phyloP scores from a whole-genome alignment of 2,329 filamentous ascomycete species.

The Penicillium decumbens region DNA sequence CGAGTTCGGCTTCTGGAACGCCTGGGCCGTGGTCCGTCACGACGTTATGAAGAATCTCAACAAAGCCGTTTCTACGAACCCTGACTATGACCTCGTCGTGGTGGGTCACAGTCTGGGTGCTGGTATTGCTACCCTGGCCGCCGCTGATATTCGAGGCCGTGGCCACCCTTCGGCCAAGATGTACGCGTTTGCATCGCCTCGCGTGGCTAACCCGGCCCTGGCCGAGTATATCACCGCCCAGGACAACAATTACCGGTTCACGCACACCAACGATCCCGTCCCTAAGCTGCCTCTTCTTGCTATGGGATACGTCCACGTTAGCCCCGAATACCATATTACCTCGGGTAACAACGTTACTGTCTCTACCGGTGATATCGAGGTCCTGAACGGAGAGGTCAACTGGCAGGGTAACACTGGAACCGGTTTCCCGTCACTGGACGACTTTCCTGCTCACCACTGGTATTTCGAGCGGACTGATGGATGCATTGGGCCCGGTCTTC shows the following conservation, averaged over 20 bases:
- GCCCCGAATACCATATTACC: constrained; percentile 63
- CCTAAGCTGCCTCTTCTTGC: constrained; percentile 61
- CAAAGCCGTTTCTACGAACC: constrained; percentile 10
- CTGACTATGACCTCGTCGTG: constrained; percentile 40
- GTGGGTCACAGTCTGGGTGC: constrained; percentile 66
- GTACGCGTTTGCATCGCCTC: constrained; percentile 65
- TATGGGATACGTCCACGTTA: constrained; percentile 61
- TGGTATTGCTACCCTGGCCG: constrained; percentile 59
- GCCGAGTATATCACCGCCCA: constrained; percentile 53
- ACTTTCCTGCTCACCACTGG: constrained; percentile 23
- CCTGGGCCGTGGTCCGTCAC: constrained; percentile 39
- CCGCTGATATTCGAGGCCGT: constrained; percentile 50
- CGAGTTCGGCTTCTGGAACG: constrained; percentile 46
- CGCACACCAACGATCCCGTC: constrained; percentile 63
- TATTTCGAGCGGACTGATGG: constrained; percentile 24
- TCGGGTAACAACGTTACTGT: constrained; percentile 25
- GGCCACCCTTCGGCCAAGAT: constrained; percentile 50
- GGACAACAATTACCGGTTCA: constrained; percentile 57
- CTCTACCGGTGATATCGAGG: constrained; percentile 15
- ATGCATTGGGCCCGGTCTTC: constrained; percentile 16
- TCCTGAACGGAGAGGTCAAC: constrained; percentile 23
- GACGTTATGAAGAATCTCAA: constrained; percentile 37
- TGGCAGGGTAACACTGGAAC: constrained; percentile 25
- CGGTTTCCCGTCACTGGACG: constrained; percentile 16
- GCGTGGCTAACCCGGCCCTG: constrained; percentile 57